A percentile compares a stretch with the other conserved stretches of the same genome.
These are phyloP conservation scores for Alternaria conjuncta DNA, from an alignment of 2,329 filamentous ascomycete genomes.

Conservation along the genomic window DNA sequence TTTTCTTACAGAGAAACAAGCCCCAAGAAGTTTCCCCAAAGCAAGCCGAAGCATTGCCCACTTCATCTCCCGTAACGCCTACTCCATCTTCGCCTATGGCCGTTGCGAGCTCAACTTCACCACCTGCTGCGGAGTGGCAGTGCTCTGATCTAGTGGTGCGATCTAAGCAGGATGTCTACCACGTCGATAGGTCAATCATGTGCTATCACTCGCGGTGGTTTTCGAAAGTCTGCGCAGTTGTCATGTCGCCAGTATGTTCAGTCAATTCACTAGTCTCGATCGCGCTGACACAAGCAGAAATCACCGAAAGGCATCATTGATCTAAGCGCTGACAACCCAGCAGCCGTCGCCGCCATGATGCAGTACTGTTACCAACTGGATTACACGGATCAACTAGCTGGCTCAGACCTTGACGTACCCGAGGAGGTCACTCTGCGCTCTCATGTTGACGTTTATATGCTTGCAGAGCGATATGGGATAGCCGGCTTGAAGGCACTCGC, in stretches of 20 bases:
- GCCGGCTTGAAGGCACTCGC: conserved; percentile 33
- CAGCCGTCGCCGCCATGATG: conserved; percentile 42
- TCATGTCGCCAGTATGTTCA: conserved; percentile 25
- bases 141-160: conserved; percentile 38
- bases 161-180: conserved; percentile 37
- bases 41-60: conserved; percentile 1
- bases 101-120: not conserved
- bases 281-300: conserved; percentile 25
- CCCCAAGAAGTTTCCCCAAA: conserved; percentile 1
- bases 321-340: conserved; percentile 39
- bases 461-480: conserved; percentile 38
- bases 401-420: conserved; percentile 23
- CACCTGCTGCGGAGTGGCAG: conserved; percentile 18
- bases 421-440: conserved; percentile 29
- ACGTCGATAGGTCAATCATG: conserved; percentile 40
- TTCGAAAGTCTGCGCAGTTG: conserved; percentile 34
- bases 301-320: conserved; percentile 35
- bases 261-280: not conserved
- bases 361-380: conserved; percentile 43
- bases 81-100: not conserved
- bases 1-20: conserved; percentile 19
- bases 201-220: conserved; percentile 42
- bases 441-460: conserved; percentile 38
- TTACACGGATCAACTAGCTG: conserved; percentile 33
- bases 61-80: not conserved